These are phyloP conservation scores for Cucurbita maxima DNA, from an alignment of 306 rosid species.

Conservation along the genomic window DNA sequence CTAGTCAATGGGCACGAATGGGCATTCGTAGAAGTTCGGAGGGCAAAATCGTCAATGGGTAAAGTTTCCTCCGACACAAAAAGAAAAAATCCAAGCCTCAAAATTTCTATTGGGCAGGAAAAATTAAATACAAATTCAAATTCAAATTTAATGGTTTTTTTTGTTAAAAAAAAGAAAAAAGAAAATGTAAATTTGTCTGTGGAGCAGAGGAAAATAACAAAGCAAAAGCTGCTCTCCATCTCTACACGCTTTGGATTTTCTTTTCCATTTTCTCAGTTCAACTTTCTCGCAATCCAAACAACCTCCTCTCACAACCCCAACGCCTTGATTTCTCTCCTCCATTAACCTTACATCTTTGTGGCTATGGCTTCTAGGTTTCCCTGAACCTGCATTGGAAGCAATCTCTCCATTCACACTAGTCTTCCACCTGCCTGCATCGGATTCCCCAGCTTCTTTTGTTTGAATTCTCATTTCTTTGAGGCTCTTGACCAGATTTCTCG, in stretches of 20 bases:
- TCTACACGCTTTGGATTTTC: slow-evolving; percentile 26
- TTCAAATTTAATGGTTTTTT: neutral
- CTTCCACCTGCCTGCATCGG: neutral
- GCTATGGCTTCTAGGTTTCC: neutral
- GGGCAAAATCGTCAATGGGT: neutral
- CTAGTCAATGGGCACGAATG: neutral
- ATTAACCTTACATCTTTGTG: neutral
- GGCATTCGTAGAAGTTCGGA: too few relatives aligned
- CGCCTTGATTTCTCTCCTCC: slow-evolving; percentile 7
- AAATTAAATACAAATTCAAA: neutral
- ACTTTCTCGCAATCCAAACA: slow-evolving; percentile 38
- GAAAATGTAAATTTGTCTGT: neutral
- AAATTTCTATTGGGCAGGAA: neutral
- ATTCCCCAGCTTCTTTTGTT: neutral
- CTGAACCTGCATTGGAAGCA: neutral
- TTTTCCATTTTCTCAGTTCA: slow-evolving; percentile 15
- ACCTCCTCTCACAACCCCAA: neutral
- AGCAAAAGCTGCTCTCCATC: slow-evolving; percentile 35
- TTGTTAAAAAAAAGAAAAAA: neutral
- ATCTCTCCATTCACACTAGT: neutral
- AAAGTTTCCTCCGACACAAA: neutral
- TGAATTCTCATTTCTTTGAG: neutral
- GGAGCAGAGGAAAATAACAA: slow-evolving; percentile 13
- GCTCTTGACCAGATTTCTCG: neutral
- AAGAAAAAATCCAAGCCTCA: neutral